Base-by-base conservation (phyloP, 2,329 filamentous ascomycete species). In the Ophiostoma triangulosporum region DNA sequence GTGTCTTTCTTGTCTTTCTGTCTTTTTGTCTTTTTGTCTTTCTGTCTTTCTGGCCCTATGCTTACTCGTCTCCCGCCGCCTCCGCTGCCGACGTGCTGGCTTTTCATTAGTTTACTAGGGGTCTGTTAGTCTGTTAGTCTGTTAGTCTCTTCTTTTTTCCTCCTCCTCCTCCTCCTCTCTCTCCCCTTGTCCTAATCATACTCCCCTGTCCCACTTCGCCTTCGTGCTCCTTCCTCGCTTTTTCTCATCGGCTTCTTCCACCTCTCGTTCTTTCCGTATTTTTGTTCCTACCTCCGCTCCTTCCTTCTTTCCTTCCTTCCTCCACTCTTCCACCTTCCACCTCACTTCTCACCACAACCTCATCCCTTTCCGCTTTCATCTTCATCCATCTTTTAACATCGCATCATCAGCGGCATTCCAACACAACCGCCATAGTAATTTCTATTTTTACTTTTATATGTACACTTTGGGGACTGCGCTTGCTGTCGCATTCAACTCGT, bases 41-140 rank as follows among this genome's bases (percentile, higher is more conserved):
- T 65, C 59, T 63, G 62, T n/a, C 62, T 43, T 7, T 29, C 24
- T 12, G 24, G 9, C 62, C n/a, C n/a, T n/a, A n/a, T n/a, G n/a
- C n/a, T n/a, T n/a, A n/a, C n/a, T 14, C 31, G 15, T 33, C 60
- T 59, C 62, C 60, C 59, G 62, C 46, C 48, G 32, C 53, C 56
- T 33, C 43, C 54, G 22, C 51, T 48, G 32, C 40, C 48, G 17
- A 26, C 33, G 36, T 40, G 36, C 43, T 46, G 26, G 43, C 43
- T 17, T 17, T 17, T 46, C 15, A 15, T 29, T n/a, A 46, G 15
- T 17, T 14, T 24, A 43, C 12, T 22, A 24, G 5, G 40, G 50
- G 26, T 11, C 48, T 52, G 20, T 35, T 50, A 48, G 35, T 56
- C 45, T 45, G 20, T 45, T 43, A 43, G 38, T 43, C 20, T 14